Evolutionary conservation across 495 filamentous ascomycete genomes (phyloP).

Genomic region (Aspergillus kassunensis): DNA sequence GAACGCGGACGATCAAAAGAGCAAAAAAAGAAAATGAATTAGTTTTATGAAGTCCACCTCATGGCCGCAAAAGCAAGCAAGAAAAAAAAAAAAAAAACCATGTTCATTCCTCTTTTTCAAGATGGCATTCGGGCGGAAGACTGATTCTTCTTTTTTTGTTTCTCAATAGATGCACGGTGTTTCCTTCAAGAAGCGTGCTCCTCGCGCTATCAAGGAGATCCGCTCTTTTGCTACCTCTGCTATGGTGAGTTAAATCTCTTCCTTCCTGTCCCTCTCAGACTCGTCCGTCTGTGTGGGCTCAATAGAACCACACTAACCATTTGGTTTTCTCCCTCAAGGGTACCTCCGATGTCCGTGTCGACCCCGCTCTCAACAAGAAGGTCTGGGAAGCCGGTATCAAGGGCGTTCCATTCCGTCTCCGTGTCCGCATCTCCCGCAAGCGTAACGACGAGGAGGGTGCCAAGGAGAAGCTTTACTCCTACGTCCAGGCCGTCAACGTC

Average conservation of each 20-base stretch:
- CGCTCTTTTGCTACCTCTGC: constrained; percentile 82
- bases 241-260: constrained; percentile 68
- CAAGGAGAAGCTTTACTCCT: constrained; percentile 97
- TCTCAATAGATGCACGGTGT: constrained; percentile 81
- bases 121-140: constrained; percentile 62
- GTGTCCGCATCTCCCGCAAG: constrained; percentile 96
- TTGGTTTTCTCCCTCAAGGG: too few species aligned
- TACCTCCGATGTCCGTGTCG: constrained; percentile 94
- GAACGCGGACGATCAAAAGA: background rate
- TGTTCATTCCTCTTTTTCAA: constrained; percentile 18
- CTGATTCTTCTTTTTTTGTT: constrained; percentile 45
- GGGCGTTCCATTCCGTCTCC: constrained; percentile 93
- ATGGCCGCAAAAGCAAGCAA: constrained; percentile 41
- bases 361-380: constrained; percentile 99
- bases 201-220: constrained; percentile 98
- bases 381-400: constrained; percentile 99
- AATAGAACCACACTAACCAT: background rate
- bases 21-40: constrained; percentile 40
- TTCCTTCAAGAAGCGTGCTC: constrained; percentile 99
- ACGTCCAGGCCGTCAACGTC: constrained; percentile 98
- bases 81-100: constrained; percentile 25
- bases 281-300: background rate
- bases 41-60: constrained; percentile 71
- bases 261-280: background rate
- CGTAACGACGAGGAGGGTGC: constrained; percentile 99